Conservation (phyloP, 257 asterid species). For the Cruciata laevipes region DNA sequence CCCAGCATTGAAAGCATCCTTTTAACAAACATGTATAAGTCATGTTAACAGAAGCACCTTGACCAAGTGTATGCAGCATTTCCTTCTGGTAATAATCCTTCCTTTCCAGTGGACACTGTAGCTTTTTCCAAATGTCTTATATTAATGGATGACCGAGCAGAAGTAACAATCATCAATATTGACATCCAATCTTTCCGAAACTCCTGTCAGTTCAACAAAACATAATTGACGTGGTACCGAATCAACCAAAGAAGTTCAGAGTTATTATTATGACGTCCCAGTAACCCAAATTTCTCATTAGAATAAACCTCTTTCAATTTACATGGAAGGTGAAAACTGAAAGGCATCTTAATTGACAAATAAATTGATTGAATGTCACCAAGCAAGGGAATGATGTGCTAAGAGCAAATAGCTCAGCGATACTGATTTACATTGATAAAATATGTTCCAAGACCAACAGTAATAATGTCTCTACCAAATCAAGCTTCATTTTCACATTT, state of each 20-base stretch:
- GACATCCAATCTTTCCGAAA: constrained; percentile 92
- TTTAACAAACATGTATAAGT: constrained; percentile 15
- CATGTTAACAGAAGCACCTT: constrained; percentile 42
- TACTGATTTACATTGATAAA: background rate
- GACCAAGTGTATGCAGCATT: constrained; percentile 98
- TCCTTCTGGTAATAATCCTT: constrained; percentile 93
- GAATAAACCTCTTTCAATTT: background rate
- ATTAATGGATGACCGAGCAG: constrained; percentile 94
- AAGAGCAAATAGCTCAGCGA: background rate
- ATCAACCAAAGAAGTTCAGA: background rate
- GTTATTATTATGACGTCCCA: background rate
- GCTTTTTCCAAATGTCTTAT: constrained; percentile 98
- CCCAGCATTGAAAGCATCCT: background rate
- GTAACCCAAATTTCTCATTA: background rate
- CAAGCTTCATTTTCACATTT: background rate
- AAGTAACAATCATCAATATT: constrained; percentile 88
- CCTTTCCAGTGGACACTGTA: constrained; percentile 97
- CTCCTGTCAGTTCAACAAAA: constrained; percentile 40
- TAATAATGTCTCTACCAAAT: background rate
- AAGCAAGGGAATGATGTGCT: background rate
- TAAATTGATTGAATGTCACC: background rate
- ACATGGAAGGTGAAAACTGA: background rate
- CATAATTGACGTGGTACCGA: too few species aligned
- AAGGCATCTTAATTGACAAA: background rate
- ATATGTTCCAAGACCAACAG: background rate